Evolutionary conservation across 2,329 filamentous ascomycete species (phyloP), one percentile per base, ranked within the genome.

Genomic region (Penicillium sp.): DNA sequence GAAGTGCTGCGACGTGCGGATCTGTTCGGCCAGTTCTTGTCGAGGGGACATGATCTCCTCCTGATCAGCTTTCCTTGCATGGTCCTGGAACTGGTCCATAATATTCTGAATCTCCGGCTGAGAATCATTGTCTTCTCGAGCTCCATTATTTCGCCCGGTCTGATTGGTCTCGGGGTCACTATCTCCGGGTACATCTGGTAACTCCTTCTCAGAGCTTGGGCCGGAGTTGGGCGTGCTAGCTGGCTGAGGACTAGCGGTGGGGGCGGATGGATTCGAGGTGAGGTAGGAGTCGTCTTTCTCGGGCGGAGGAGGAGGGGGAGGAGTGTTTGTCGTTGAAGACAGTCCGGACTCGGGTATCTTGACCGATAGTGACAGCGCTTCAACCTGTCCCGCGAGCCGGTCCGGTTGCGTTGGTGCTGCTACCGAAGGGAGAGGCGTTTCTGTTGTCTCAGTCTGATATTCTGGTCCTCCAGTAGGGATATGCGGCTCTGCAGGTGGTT

Each of bases 11-110:
- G 83, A 83, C n/a, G 85, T 83, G 45, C 95, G 81, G 67, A 92
- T 84, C 6, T 93, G 92, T 33, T 90, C 90, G n/a, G 92, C 87
- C 61, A 94, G 85, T 75, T 94, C 93, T 46, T 96, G 78, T 33
- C 92, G 85, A 5, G 93, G 93, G 64, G 93, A 97, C 92, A 97
- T 96, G 72, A 97, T 92, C 75, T 96, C 92, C 54, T 94, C 89
- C 63, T 85, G 87, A 5, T 84, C 89, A 1, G 88, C 89, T 0
- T 88, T 91, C 55, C 87, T 87, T 30, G 87, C 87, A 54, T 87
- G 87, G 71, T 91, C 88, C 68, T 90, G 89, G 70, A 98, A 98
- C 77, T 98, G 95, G 64, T 92, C 92, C 92, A 99, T 98, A 75
- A 99, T 98, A 73, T 86, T 96, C 78, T 97, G 92, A 62, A 99